Evolutionary conservation across 2,329 filamentous ascomycete genomes (phyloP), one percentile per base, ranked within the genome.

Genomic region (Teratosphaeria zuluensis): DNA sequence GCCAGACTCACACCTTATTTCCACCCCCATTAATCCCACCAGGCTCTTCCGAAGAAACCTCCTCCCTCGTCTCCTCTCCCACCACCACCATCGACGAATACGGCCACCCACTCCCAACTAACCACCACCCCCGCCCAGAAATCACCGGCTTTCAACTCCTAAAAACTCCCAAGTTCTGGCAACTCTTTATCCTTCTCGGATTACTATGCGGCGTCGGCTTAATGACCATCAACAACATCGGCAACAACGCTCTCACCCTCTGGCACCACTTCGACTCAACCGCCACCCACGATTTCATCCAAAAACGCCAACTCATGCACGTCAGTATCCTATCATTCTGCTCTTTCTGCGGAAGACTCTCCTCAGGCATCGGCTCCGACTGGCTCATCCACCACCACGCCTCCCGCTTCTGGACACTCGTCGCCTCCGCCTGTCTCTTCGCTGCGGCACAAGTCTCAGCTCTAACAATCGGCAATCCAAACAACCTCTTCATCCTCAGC

Each of bases 201-300:
- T 82, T 96, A n/a, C 78, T 97, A 62, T 90, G 91, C 4, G 94
- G 94, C 56, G 88, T 96, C 66, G 94, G 94, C 11, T 77, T 99
- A 64, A 99, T 99, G 94, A 97, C 92, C 0, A 99, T 99, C 76
- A 99, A 99, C 77, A 99, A 99, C 68, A 96, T 97, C 69, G 94
- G 94, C 51, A 95, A 96, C 70, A 85, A 92, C 66, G 77, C 80
- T 59, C 89, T 90, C 70, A 90, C 91, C 2, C 80, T 99, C 1
- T 97, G 94, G 94, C 86, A 84, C 61, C 84, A 90, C 68, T 95
- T 87, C 70, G 90, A 96, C 68, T 81, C 86, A 63, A 84, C 82
- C 1, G 86, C 88, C 2, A 80, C 81, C 61, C 80, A 88, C 51
- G 83, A 86, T 55, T 92, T 91, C 65, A 87, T 99, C 56, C 84